Evolutionary conservation across 805 yeast genomes (phyloP).

Genomic region (Candida chilensis): DNA sequence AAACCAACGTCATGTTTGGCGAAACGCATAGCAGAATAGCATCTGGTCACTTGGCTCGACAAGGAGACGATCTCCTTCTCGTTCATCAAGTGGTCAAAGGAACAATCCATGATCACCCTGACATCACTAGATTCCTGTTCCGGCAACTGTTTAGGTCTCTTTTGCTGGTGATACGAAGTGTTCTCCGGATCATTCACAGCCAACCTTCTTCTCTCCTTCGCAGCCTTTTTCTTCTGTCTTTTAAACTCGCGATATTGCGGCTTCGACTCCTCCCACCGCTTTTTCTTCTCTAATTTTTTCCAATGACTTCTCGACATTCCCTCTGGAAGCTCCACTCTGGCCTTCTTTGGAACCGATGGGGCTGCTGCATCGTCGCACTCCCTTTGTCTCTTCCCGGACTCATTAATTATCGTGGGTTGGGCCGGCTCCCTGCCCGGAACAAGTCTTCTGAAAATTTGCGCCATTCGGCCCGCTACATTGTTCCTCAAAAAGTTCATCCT

Average conservation of each 20-base stretch:
- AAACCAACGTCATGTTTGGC: conserved; percentile 51
- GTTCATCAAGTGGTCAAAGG: conserved; percentile 83
- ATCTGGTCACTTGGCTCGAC: conserved; percentile 71
- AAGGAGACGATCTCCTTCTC: conserved; percentile 63
- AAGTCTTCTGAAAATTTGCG: too few relatives aligned
- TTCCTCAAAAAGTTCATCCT: too few relatives aligned
- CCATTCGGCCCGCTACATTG: too few relatives aligned
- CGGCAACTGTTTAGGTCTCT: conserved; percentile 4
- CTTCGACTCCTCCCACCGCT: conserved; percentile 55
- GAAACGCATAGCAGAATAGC: conserved; percentile 70
- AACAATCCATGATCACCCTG: conserved; percentile 73
- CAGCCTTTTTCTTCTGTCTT: conserved; percentile 42
- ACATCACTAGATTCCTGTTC: conserved; percentile 26
- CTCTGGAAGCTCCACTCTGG: conserved; percentile 43
- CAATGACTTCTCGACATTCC: conserved; percentile 85
- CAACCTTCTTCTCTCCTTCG: conserved; percentile 16
- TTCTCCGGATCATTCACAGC: too few relatives aligned
- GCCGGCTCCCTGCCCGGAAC: too few relatives aligned
- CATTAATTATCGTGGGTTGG: too few relatives aligned
- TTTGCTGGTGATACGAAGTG: conserved; percentile 5
- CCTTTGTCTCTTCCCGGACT: too few relatives aligned
- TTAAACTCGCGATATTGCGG: conserved; percentile 47
- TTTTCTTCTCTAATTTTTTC: conserved; percentile 59
- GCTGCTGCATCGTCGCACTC: too few relatives aligned
- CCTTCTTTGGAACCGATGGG: conserved; percentile 2